phyloP scores from a whole-genome alignment of 2,329 filamentous ascomycete species.

The Paraphaeosphaeria minitans region DNA sequence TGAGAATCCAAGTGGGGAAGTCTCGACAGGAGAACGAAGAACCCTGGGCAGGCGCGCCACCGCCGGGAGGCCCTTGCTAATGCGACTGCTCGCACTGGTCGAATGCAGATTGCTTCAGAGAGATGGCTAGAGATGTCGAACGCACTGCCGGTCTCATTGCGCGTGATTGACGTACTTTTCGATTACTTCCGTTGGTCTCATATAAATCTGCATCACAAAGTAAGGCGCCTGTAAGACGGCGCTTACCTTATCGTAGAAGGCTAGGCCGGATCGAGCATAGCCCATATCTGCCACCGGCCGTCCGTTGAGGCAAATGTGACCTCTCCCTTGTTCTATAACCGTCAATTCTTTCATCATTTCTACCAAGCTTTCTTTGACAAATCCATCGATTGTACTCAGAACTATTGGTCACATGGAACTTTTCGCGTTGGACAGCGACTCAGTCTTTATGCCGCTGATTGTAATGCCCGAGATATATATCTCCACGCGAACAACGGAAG shows the following conservation, averaged over 20 bases:
- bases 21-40: conserved; percentile 1
- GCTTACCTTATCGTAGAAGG: background rate
- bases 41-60: conserved; percentile 1
- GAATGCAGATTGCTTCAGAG: background rate
- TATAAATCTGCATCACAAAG: background rate
- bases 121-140: background rate
- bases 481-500: background rate
- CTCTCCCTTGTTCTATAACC: background rate
- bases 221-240: background rate
- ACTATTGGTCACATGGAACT: too few species aligned
- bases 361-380: background rate
- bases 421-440: background rate
- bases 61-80: background rate
- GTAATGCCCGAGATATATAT: background rate
- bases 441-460: background rate
- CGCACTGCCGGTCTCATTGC: background rate
- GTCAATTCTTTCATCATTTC: background rate
- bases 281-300: background rate
- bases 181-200: background rate
- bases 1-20: conserved; percentile 8
- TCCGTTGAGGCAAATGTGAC: background rate
- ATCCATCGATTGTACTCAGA: too few species aligned
- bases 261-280: background rate
- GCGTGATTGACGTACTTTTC: background rate
- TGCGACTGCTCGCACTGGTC: background rate